Evolutionary conservation across 495 filamentous ascomycete species (phyloP), one percentile per base, ranked within the genome.

Genomic region (Hypoxylon perforatum): DNA sequence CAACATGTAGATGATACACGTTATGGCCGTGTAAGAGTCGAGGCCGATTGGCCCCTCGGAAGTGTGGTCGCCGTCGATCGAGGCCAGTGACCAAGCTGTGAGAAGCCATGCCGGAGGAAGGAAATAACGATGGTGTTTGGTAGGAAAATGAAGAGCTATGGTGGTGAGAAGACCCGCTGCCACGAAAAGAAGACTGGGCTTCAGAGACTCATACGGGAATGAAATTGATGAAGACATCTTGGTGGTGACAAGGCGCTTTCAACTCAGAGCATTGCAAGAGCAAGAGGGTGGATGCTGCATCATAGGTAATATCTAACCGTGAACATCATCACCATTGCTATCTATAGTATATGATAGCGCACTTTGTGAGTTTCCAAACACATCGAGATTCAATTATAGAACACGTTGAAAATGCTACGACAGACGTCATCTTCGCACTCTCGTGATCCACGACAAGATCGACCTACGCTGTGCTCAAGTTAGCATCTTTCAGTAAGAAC

Each of bases 1-100:
- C 6, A 60, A 28, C 46, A 60, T 45, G 22, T 51, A 51, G 22
- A 51, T 45, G 12, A 60, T 52, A 19, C 57, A 60, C 36, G 46
- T 51, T 52, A 60, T 52, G 12, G 38, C 57, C 9, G 47, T 60
- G 25, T 60, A 52, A 17, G 38, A 60, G 38, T 52, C 47, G 3
- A 60, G 57, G 14, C 30, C 41, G 9, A 53, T 38, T 18, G 17
- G 18, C 3, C 18, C 18, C 9, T 18, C 18, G 11, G 47, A 61
- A 4, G 39, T 15, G 10, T 9, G 17, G 35, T 38, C 30, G 1
- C 48, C 41, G 38, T 47, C n/a, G 17, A 53, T 14, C 17, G 38
- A 61, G 19, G 38, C 36, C 0, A 53, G 25, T 18, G 57, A 53
- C 57, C 30, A 54, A 23, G 19, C 25, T 8, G 38, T 28, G 39